Base-by-base conservation (phyloP, 768 basidiomycete species). In the Suillus tomentosus region DNA sequence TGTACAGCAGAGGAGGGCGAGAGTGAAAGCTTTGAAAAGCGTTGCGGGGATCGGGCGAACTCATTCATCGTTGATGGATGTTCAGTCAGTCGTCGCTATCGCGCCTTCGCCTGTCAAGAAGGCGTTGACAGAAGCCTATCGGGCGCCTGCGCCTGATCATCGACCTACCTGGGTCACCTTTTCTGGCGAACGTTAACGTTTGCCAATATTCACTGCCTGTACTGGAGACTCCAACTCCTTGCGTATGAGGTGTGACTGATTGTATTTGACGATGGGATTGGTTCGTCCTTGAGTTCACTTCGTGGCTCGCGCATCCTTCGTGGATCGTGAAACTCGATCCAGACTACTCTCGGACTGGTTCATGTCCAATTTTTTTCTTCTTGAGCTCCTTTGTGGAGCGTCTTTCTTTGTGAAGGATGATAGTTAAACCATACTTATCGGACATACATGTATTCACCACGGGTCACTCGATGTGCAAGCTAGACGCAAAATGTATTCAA, bases 271-370 rank as follows among this genome's bases (percentile, higher is more conserved):
- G 4, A 48, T 48, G 13, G 47, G 47, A 48, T 24, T 24, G 47
- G 5, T 48, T 48, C 47, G 47, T 48, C n/a, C 47, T 48, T 48
- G 47, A 48, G 47, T 48, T 22, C 47, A 48, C 47, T 48, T 48
- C 47, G 47, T 48, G 47, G 47, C 47, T 48, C 47, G 47, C 47
- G n/a, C 22, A 22, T 48, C 47, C 47, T 48, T 48, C 5, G 47
- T 48, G n/a, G n/a, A 48, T 48, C 47, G 47, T 48, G 47, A 48
- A 48, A 48, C 47, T 48, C 47, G 47, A 48, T 48, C 22, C 47
- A 48, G 47, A 48, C 47, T 48, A 48, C n/a, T 48, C 47, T 48
- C n/a, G n/a, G 5, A 48, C 47, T 48, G 47, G 47, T 22, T 22
- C n/a, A 13, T 13, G 47, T 48, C 22, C 47, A 47, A 48, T 48